Evolutionary conservation across 306 rosid genomes (phyloP), one percentile per base, ranked within the genome.

Genomic region (Mucuna pruriens): DNA sequence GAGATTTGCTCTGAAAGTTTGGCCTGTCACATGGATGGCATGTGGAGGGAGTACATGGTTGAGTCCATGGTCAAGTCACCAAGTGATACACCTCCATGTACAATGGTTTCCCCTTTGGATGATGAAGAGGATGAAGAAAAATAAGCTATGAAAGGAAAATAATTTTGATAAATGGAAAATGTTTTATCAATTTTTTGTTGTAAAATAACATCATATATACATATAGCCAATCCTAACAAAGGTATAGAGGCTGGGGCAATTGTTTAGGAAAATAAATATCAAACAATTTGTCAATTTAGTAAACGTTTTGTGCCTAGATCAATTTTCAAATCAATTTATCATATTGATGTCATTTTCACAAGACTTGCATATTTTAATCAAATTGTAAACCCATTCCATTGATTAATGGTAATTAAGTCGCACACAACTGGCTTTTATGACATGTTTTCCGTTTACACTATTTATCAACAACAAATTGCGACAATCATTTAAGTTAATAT

Each of bases 1-100:
- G 82, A 86, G 84, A 1, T 82, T 60, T 86, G 84, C 44, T 60
- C 86, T 22, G 86, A 82, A 17, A 69, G 31, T 10, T 4, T 66
- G 16, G 84, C 77, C 0, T 86, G 86, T 19, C 65, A 78, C 1
- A 36, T 22, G 66, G 7, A 34, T 3, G 82, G 65, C 10, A 0
- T 20, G 15, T 20, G 57, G 76, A 74, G 16, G 67, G 17, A 68
- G 36, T 78, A 67, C 7, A 31, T 86, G 86, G 48, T 12, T 57
- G 76, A 86, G 44, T 86, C 89, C n/a, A 68, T 75, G 79, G 82
- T 82, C 6, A 75, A 29, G 6, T 48, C 84, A 23, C 71, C 82
- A 31, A 85, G 80, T 52, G 16, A 19, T 48, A 45, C 61, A 68
- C 66, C 52, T 61, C 86, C 86, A 22, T 86, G 89, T 11, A 48